Percentiles rank a stretch among this genome's conserved stretches.
phyloP scores from a whole-genome alignment of 805 yeast genomes.

The Metschnikowia gruessii region DNA sequence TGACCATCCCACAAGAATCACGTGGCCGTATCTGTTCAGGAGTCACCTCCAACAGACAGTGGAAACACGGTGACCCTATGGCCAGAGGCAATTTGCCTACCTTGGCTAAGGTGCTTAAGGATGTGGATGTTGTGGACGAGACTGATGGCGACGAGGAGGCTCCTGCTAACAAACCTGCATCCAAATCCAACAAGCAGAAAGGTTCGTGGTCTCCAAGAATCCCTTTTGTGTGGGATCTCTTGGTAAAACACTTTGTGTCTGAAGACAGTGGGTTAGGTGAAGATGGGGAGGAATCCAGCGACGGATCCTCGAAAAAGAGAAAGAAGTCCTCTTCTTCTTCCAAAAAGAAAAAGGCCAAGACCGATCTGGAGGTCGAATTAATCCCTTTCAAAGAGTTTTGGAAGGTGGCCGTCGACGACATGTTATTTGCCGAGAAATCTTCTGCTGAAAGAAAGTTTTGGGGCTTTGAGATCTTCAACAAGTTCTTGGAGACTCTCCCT shows the following conservation, averaged over 20 bases:
- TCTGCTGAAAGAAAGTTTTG: constrained; percentile 84
- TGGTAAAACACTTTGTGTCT: constrained; percentile 45
- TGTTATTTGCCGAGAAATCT: constrained; percentile 69
- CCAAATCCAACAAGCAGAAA: constrained; percentile 45
- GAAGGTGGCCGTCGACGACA: constrained; percentile 75
- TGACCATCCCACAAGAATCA: constrained; percentile 44
- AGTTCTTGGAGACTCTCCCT: constrained; percentile 35
- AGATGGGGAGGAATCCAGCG: constrained; percentile 11
- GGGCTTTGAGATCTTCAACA: constrained; percentile 73
- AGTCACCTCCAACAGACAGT: constrained; percentile 27
- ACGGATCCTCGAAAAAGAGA: constrained; percentile 27
- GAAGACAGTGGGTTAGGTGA: neutral
- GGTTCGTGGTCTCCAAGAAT: constrained; percentile 72
- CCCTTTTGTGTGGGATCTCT: constrained; percentile 71
- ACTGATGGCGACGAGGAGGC: constrained; percentile 33
- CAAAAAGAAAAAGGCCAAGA: constrained; percentile 18
- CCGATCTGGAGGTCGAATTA: constrained; percentile 29
- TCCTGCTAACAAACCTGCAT: constrained; percentile 9
- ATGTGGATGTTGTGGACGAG: constrained; percentile 43
- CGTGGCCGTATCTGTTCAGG: constrained; percentile 21
- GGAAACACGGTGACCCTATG: constrained; percentile 77
- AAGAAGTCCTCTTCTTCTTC: constrained; percentile 25
- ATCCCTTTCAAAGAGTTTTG: constrained; percentile 60
- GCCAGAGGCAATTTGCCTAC: constrained; percentile 61
- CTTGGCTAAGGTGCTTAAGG: constrained; percentile 63